Evolutionary conservation across 2,329 filamentous ascomycete species (phyloP), one percentile per base, ranked within the genome.

Genomic region (Xylariaceae sp.): DNA sequence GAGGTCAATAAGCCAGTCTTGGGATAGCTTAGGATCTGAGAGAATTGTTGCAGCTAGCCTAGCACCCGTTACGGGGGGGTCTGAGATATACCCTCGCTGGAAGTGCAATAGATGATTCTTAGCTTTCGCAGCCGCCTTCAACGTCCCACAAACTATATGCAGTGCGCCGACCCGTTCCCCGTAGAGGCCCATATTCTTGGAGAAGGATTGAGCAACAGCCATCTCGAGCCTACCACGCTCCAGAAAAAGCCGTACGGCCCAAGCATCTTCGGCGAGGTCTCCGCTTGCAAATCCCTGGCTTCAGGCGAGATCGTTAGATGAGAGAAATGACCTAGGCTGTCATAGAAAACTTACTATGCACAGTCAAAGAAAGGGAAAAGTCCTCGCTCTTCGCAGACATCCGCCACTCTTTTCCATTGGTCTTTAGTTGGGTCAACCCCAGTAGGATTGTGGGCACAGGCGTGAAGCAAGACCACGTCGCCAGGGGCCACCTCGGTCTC

Each of bases 381-480:
- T 5, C 58, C 51, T 45, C 65, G 69, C 28, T 61, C 48, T 51
- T 70, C 54, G 56, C 66, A 71, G 1, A 75, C n/a, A 14, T 69
- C 61, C 1, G 71, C 72, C 17, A 77, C 59, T 1, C 36, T 17
- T 24, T 58, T 46, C 75, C 74, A 76, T 58, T 76, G 72, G 4
- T 70, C 68, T 31, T 60, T 63, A 1, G 67, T 65, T 1, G 67
- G 70, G 52, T 77, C 75, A 2, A 72, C 43, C 6, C 75, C 75
- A 0, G 74, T 76, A 1, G 74, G 75, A 40, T 77, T 77, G 48
- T 77, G 75, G 17, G 71, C 71, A 43, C 71, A 76, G 3, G 70
- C 72, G 34, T 77, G 75, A 4, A 77, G 63, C 5, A 77, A 46
- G n/a, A 76, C 54, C 12, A 74, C 65, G 39, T 74, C 72, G 11